Percentiles rank a stretch among this genome's conserved stretches.
Evolutionary conservation across 1,139 yeast genomes (phyloP).

Genomic region (Zygoascus hellenicus): DNA sequence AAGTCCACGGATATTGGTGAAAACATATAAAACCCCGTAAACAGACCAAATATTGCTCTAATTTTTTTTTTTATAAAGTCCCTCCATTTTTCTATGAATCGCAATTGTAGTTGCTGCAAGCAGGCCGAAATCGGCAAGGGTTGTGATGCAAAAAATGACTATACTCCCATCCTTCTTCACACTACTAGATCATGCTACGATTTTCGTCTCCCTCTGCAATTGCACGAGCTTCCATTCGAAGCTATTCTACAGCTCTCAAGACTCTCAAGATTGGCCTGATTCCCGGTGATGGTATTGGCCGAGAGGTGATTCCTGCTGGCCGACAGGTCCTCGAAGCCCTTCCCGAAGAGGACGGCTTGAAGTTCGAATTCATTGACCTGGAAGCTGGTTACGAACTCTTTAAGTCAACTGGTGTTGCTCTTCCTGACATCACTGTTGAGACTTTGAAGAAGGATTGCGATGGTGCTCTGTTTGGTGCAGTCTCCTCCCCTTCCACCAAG

Average conservation of each 20-base stretch:
- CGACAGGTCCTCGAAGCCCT: conserved; percentile 75
- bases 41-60: too few relatives aligned
- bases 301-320: conserved; percentile 96
- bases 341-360: conserved; percentile 66
- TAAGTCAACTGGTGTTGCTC: conserved; percentile 87
- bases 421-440: conserved; percentile 87
- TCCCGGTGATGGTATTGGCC: conserved; percentile 98
- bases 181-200: conserved; percentile 1
- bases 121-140: too few relatives aligned
- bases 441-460: conserved; percentile 78
- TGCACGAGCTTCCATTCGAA: conserved; percentile 13
- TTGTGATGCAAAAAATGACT: too few relatives aligned
- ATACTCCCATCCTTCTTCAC: too few relatives aligned
- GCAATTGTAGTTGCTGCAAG: too few relatives aligned
- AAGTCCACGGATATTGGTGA: too few relatives aligned
- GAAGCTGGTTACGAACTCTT: conserved; percentile 94
- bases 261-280: conserved; percentile 46
- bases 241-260: conserved; percentile 24
- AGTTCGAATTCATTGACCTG: conserved; percentile 78
- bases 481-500: conserved; percentile 84
- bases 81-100: too few relatives aligned
- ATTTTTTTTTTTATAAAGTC: too few relatives aligned
- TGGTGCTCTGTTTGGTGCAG: conserved; percentile 97
- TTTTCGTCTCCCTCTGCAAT: not conserved
- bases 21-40: too few relatives aligned